Evolutionary conservation across 1,284 basidiomycete species (phyloP).

Genomic region (Puccinia horiana): DNA sequence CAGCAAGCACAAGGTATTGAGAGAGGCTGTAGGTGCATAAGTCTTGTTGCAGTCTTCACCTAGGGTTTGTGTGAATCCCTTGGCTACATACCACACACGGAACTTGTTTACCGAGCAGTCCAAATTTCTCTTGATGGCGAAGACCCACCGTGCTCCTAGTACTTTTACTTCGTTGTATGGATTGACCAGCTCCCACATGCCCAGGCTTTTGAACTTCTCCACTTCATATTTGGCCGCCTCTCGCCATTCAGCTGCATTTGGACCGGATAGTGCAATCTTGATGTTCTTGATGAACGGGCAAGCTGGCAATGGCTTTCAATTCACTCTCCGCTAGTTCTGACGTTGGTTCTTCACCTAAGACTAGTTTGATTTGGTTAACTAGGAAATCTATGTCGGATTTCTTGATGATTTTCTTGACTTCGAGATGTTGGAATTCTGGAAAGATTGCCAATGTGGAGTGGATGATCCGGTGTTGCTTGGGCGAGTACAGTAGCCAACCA

Average conservation of each 20-base stretch:
- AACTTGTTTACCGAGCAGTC: too few relatives aligned
- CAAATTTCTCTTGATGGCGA: not conserved
- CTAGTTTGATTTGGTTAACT: too few relatives aligned
- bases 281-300: not conserved
- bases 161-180: not conserved
- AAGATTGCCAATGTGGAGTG: constrained; percentile 2
- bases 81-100: not conserved
- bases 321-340: not conserved
- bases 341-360: constrained; percentile 5
- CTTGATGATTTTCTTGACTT: not conserved
- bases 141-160: too few relatives aligned
- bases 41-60: constrained; percentile 4
- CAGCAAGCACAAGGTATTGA: not conserved
- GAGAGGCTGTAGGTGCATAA: constrained; percentile 15
- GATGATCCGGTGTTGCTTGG: not conserved
- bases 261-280: not conserved
- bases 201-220: not conserved
- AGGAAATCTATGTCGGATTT: not conserved
- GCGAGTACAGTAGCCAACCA: not conserved
- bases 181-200: not conserved
- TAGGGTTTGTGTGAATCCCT: not conserved
- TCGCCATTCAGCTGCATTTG: not conserved
- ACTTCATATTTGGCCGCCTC: not conserved
- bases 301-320: not conserved
- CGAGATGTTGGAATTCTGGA: not conserved